Evolutionary conservation across 768 basidiomycete species (phyloP), one percentile per base, ranked within the genome.

Genomic region (Suillus americanus): DNA sequence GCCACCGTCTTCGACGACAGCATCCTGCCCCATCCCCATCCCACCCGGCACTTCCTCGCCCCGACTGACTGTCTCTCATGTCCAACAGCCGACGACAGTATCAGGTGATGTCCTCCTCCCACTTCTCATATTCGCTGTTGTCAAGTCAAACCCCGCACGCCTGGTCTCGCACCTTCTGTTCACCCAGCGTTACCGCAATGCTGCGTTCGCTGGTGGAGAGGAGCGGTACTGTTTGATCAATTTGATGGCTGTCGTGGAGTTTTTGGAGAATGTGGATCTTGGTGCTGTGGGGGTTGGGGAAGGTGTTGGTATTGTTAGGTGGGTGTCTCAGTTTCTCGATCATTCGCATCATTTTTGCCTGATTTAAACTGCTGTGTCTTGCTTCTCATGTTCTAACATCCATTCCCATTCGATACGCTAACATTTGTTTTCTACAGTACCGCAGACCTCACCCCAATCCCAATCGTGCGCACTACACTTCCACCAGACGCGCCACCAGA

Each of bases 191-290:
- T 74, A 75, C 63, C 70, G 78, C 23, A 76, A 78, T 45, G 71
- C 71, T 43, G 48, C 65, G 2, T 69, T 72, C 60, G 74, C 72
- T 1, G 86, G 88, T 1, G 95, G 95, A 3, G 95, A 98, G 72
- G 92, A 94, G 70, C 89, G 88, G 56, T 99, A 95, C 71, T 98
- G 95, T 64, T 83, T 97, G 46, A 92, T 98, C 74, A 99, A 97
- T 76, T 81, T 97, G 45, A 88, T 96, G 82, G 97, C 97, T 13
- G 95, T 97, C 6, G 93, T 92, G 1, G 96, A 98, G 73, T 99
- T 98, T 74, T 81, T 98, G 60, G 95, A 97, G 78, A 93, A 95
- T 72, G 94, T 98, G 41, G 95, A 98, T 78, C 80, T 97, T 63
- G 89, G 84, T 9, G 85, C 83, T 1, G 78, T 92, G 23, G 89